Base-by-base conservation (phyloP, 352 stramenopile species). In the Phytophthora fragariaefolia region DNA sequence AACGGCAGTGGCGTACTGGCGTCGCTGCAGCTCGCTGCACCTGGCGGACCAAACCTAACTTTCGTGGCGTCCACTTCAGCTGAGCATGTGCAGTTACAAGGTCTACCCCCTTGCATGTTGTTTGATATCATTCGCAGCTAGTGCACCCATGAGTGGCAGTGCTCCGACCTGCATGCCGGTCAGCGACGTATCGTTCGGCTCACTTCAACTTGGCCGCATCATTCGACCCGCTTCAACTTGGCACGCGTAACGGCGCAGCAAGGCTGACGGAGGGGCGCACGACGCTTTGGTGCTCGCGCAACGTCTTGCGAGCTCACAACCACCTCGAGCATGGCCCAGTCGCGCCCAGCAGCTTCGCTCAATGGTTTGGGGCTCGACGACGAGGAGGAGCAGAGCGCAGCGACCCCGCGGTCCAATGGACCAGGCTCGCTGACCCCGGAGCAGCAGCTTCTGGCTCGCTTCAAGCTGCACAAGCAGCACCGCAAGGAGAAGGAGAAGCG, bases 381-480 rank as follows among this genome's bases (percentile, higher is more conserved):
- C 1, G 46, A 57, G 2, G 54, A 60, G 30, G n/a, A 57, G 28
- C 48, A 54, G 47, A 59, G 34, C 24, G 22, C 18, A 24, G 18
- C 23, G 13, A 48, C 47, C 24, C n/a, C 62, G 34, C 23, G 36
- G 17, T 34, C 22, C 9, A 48, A 54, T 56, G 53, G 40, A 4
- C 17, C 42, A 1, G 13, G 24, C 6, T 72, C 65, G 2, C 47
- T 71, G 22, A 76, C 66, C 3, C 69, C 79, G 0, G 78, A 93
- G 49, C 77, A 87, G 63, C 59, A 90, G 58, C 73, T 95, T 27
- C 64, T 92, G 64, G 75, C 82, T 45, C 85, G 87, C 4, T 95
- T 95, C 61, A 76, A 77, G 2, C 68, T 95, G 42, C 87, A 95
- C 77, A 93, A 93, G 69, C 78, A 90, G 69, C 80, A 93, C 26